Base-by-base conservation (phyloP, 192 early-diverging fungal species). In the Coemansia sp. region DNA sequence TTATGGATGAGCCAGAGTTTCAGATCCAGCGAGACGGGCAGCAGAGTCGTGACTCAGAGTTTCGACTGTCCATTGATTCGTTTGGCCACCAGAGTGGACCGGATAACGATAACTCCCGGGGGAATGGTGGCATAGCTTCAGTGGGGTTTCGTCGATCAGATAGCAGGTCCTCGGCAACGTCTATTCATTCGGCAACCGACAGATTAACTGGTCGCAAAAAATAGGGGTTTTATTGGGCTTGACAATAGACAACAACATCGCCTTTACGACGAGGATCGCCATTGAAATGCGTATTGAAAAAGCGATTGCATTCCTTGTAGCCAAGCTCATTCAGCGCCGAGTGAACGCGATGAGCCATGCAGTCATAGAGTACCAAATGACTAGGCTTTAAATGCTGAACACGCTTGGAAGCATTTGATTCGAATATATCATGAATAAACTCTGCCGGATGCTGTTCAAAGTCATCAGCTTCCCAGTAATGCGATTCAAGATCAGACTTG, bases 281-380 rank as follows among this genome's bases (percentile, higher is more conserved):
- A 67, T 84, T 85, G 48, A 91, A 91, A 63, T 96, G 92, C 10
- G 85, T 85, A 63, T 98, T 98, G 63, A 98, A 98, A 62, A 98
- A 94, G 41, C 92, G 75, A 20, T 81, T 64, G 45, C 86, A 85
- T 82, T 94, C 85, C 2, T 26, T 5, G 48, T 93, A 93, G 15
- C 79, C 66, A 13, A 63, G 54, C 1, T 41, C 55, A 6, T 37
- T n/a, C 18, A 91, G 60, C 11, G 74, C 51, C 8, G 31, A 19
- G 4, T 43, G 39, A 53, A 85, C 60, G 15, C 62, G 61, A 5
- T 44, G 44, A 1, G 79, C 53, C 38, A 91, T 69, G 19, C 64
- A 58, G 31, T 87, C 91, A 79, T 95, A 97, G 15, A 93, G 28
- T 7, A 98, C 83, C 39, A 95, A 53, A 45, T 93, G 88, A 23